phyloP scores from a whole-genome alignment of 106 monocot species.

The Dendrobium catenatum region DNA sequence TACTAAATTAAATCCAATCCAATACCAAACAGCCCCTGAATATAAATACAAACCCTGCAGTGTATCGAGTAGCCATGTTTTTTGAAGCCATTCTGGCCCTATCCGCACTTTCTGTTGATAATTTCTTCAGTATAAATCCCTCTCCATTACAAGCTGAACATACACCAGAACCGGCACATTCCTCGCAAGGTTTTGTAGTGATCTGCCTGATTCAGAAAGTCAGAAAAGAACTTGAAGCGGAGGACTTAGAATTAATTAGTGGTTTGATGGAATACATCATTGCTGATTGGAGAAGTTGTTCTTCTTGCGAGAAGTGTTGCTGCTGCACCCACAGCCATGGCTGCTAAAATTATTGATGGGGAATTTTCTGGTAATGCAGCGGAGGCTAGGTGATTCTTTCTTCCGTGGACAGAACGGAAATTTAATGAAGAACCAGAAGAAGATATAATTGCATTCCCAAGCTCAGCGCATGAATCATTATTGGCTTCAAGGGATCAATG shows the following conservation, averaged over 20 bases:
- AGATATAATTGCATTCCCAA: neutral
- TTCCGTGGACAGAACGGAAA: neutral
- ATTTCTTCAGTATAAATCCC: conserved; percentile 77
- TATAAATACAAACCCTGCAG: conserved; percentile 48
- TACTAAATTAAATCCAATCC: too few species aligned
- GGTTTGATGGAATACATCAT: conserved; percentile 18
- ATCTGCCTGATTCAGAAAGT: conserved; percentile 35
- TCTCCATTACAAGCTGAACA: conserved; percentile 85
- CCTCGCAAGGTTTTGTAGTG: conserved; percentile 46
- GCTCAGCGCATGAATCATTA: neutral
- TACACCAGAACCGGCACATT: conserved; percentile 85
- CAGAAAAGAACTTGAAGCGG: neutral
- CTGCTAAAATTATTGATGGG: conserved; percentile 43
- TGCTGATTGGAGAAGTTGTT: conserved; percentile 25
- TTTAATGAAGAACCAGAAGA: neutral
- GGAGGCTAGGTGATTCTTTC: conserved; percentile 14
- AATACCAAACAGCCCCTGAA: neutral
- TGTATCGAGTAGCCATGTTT: conserved; percentile 81
- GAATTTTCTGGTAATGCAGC: conserved; percentile 64
- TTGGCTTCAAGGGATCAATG: conserved; percentile 2
- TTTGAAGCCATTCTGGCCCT: conserved; percentile 76
- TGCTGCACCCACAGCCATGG: conserved; percentile 59
- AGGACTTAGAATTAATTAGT: neutral
- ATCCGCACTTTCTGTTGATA: conserved; percentile 64
- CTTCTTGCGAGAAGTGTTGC: conserved; percentile 49